Base-by-base conservation (phyloP, 192 early-diverging fungal genomes). In the Chytriomyces hyalinus region DNA sequence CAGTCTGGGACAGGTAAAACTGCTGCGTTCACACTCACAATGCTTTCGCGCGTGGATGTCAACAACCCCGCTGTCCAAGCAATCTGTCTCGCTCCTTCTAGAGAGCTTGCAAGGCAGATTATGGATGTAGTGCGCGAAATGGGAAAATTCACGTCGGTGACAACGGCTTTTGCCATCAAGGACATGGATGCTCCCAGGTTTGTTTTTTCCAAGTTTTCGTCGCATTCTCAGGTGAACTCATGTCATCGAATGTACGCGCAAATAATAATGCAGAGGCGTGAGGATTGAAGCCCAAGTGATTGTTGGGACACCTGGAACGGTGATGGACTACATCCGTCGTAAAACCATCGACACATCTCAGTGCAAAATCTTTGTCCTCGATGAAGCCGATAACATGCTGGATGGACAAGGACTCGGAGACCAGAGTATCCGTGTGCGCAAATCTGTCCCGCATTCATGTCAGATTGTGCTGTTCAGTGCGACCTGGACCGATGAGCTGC, bases 371-470 rank as follows among this genome's bases (percentile, higher is more conserved):
- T 94, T 97, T 83, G 95, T 98, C 7, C 86, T 99, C 73, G 97
- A 99, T 76, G 97, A 99, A 83, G 97, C 97, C n/a, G 97, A 99
- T 79, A 97, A 94, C 78, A 97, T 98, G 97, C 80, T 97, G 72
- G 95, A 96, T 82, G 82, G 90, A 22, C 81, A 83, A 72, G 85
- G 84, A 3, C 85, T 97, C 45, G 94, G 92, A 0, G 96, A 96
- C 77, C 96, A 97, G 77, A 94, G 92, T 78, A 80, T 95, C 48
- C 87, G 90, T 28, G 87, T 97, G 77, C 94, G 94, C 81, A 92
- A 90, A 92, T 92, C 83, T 59, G 87, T 96, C 84, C 92, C 92
- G 46, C 85, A 73, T 43, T 74, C 81, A 8, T 91, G 91, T 78
- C 97, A 99, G 80, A 87, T 95, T 67, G 92, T 97, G 9, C 82